These are phyloP conservation scores for Grigorovia transvaalensis DNA, from an alignment of 805 yeast species.

Conservation along the genomic window DNA sequence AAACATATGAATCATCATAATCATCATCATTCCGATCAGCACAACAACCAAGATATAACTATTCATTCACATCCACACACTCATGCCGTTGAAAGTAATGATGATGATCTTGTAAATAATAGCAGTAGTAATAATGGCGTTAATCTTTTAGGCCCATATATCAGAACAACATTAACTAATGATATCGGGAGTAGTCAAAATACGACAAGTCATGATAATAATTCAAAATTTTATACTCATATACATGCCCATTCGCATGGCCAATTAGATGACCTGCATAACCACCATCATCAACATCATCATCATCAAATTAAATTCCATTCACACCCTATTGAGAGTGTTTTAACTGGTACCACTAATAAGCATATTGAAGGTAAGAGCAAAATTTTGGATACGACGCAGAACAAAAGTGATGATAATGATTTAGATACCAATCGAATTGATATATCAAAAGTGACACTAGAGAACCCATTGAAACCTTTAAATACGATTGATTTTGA, in stretches of 20 bases:
- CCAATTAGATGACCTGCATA: background rate
- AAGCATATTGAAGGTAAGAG: background rate
- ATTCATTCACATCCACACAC: background rate
- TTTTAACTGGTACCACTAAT: background rate
- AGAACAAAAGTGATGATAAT: background rate
- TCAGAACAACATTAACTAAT: background rate
- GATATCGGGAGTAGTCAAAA: background rate
- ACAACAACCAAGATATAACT: background rate
- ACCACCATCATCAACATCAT: constrained; percentile 25
- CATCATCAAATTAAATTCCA: constrained; percentile 32
- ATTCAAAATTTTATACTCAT: background rate
- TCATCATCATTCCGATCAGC: constrained; percentile 1
- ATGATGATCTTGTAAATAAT: constrained; percentile 4
- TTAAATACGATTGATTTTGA: constrained; percentile 32
- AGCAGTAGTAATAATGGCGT: background rate
- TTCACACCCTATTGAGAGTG: constrained; percentile 14
- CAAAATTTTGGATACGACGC: background rate
- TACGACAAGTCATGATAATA: background rate
- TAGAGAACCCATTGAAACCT: background rate
- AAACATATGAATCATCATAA: constrained; percentile 24
- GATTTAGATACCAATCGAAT: background rate
- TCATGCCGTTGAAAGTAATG: background rate
- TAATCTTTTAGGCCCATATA: background rate
- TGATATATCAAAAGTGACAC: background rate
- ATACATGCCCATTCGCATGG: background rate